These are phyloP conservation scores for Penicillium lividum DNA, from an alignment of 495 filamentous ascomycete genomes.

Conservation along the genomic window DNA sequence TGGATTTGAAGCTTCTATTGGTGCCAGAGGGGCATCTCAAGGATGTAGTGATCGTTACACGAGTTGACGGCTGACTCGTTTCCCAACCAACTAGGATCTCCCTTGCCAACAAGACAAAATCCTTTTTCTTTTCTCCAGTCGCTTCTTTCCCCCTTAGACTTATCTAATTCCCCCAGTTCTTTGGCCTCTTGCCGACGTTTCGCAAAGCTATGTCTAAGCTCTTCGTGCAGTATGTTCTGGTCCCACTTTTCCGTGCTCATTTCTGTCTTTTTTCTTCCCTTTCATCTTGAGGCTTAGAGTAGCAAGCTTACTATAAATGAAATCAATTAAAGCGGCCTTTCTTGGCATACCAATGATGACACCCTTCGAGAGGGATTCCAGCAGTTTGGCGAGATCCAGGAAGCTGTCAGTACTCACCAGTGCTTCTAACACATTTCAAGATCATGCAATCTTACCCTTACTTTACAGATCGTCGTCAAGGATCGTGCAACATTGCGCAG, in stretches of 20 bases:
- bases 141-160: conserved; percentile 3
- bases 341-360: conserved; percentile 93
- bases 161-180: conserved; percentile 1
- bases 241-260: neutral
- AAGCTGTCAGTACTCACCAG: conserved; percentile 70
- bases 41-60: conserved; percentile 33
- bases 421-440: conserved; percentile 1
- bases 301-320: conserved; percentile 7
- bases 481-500: conserved; percentile 95
- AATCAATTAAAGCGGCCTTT: conserved; percentile 70
- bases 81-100: conserved; percentile 29
- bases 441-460: conserved; percentile 6
- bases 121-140: conserved; percentile 6
- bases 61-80: conserved; percentile 33
- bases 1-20: conserved; percentile 12
- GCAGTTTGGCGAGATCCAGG: conserved; percentile 83
- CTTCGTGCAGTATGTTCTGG: conserved; percentile 29
- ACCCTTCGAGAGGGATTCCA: conserved; percentile 84
- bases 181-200: conserved; percentile 1
- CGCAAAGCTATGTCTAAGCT: conserved; percentile 29
- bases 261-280: neutral
- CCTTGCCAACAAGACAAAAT: conserved; percentile 17
- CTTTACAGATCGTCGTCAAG: conserved; percentile 85
- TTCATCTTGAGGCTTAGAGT: neutral
- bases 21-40: conserved; percentile 11